Evolutionary conservation across 2,329 filamentous ascomycete genomes (phyloP), one percentile per base, ranked within the genome.

Genomic region (Hypoxylon sp.): DNA sequence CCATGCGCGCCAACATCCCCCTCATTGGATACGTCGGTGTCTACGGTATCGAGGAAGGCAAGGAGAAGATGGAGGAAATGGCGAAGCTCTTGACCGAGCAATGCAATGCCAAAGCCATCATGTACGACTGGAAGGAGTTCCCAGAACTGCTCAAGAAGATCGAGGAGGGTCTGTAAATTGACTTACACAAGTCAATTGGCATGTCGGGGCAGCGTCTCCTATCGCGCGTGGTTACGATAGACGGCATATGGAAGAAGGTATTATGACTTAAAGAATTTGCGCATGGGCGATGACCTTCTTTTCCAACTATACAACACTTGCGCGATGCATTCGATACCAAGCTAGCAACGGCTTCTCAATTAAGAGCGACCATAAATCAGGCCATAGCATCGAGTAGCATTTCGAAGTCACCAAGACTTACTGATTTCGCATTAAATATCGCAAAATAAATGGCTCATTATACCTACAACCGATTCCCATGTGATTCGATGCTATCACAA

Each of bases 11-110:
- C 18, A 84, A 85, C 30, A 92, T 93, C 70, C 87, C 85, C n/a
- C 84, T 87, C 69, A 89, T 93, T 71, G 91, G 85, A 63, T 93
- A 93, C 78, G 89, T 92, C 42, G 91, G 91, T 57, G 87, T 87
- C 56, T 77, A 77, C 53, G 75, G 75, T 59, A 77, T 77, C 58
- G 75, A 77, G 58, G 79, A 82, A 38, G 82, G 79, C 53, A 74
- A 77, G 50, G 79, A 81, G 61, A 82, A 87, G 76, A 80, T 83
- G 75, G 81, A 85, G 64, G 82, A 87, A 74, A 88, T 89, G 83
- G 82, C 81, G 61, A 82, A 83, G 65, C 61, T 79, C 33, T 76
- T 89, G 67, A 79, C 73, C n/a, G 81, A 84, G 78, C 69, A 82
- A 36, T 86, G 85, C 46, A 75, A 76, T 0, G 84, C 82, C 69